Conservation (phyloP, 441 rosid species). For the Daphne laureola region DNA sequence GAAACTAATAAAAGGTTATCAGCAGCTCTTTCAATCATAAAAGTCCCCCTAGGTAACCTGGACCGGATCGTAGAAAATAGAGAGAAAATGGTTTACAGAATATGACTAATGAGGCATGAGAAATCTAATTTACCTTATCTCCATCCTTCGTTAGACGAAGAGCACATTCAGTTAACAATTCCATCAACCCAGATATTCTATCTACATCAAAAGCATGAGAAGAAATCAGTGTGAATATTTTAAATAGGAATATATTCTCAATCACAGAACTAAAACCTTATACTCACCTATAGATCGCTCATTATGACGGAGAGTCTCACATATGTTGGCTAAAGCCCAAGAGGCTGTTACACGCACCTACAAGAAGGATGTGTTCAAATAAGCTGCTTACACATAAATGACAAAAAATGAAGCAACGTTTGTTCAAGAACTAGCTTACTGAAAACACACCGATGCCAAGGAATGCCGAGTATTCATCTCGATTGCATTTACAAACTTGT, state of each 20-base stretch:
- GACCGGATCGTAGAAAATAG: too few species aligned
- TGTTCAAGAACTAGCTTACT: conserved; percentile 10
- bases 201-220: conserved; percentile 28
- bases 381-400: conserved; percentile 15
- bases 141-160: conserved; percentile 75
- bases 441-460: conserved; percentile 51
- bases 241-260: conserved; percentile 10
- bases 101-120: too few species aligned
- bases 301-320: conserved; percentile 61
- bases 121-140: conserved; percentile 60
- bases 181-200: conserved; percentile 26
- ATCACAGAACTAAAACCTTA: conserved; percentile 12
- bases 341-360: conserved; percentile 90
- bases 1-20: background rate
- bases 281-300: conserved; percentile 30
- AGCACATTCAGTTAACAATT: conserved; percentile 59
- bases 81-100: too few species aligned
- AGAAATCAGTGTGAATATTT: conserved; percentile 11
- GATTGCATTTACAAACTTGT: conserved; percentile 64
- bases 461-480: conserved; percentile 65
- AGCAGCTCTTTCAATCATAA: background rate
- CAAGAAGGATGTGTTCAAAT: conserved; percentile 14
- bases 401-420: conserved; percentile 11
- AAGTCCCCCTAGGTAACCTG: too few species aligned
- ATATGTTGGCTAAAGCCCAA: conserved; percentile 93